Evolutionary conservation across 768 basidiomycete genomes (phyloP).

Genomic region (Leucocoprinus sp.): DNA sequence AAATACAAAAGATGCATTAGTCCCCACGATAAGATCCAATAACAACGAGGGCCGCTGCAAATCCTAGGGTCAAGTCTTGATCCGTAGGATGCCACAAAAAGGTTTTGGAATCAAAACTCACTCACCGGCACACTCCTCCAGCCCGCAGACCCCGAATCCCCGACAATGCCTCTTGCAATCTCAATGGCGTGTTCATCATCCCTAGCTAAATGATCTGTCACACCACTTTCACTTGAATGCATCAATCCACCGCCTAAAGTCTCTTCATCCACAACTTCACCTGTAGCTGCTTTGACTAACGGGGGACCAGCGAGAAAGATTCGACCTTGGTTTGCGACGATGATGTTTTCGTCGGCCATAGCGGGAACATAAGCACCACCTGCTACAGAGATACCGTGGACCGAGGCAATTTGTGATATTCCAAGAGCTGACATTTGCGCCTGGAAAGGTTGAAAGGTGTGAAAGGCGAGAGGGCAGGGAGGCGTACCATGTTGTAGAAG

Average conservation of each 20-base stretch:
- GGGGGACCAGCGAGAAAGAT: constrained; percentile 96
- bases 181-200: constrained; percentile 82
- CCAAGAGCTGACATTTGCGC: constrained; percentile 90
- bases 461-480: background rate
- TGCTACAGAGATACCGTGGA: constrained; percentile 92
- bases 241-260: constrained; percentile 84
- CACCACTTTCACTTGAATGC: constrained; percentile 88
- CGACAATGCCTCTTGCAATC: constrained; percentile 68
- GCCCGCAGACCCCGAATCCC: constrained; percentile 67
- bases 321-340: constrained; percentile 82
- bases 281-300: constrained; percentile 90
- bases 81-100: too few species aligned
- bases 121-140: constrained; percentile 42
- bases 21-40: background rate
- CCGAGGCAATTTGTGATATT: constrained; percentile 87
- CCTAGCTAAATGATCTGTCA: constrained; percentile 80
- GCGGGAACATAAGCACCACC: constrained; percentile 93
- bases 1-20: background rate
- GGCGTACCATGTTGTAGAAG: constrained; percentile 88
- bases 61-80: too few species aligned
- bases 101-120: constrained; percentile 4
- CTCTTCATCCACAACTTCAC: constrained; percentile 89
- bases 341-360: constrained; percentile 93
- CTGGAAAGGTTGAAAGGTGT: constrained; percentile 31
- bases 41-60: too few species aligned